Evolutionary conservation across 2,329 filamentous ascomycete genomes (phyloP), one percentile per base, ranked within the genome.

Genomic region (Tetracladium maxilliforme): DNA sequence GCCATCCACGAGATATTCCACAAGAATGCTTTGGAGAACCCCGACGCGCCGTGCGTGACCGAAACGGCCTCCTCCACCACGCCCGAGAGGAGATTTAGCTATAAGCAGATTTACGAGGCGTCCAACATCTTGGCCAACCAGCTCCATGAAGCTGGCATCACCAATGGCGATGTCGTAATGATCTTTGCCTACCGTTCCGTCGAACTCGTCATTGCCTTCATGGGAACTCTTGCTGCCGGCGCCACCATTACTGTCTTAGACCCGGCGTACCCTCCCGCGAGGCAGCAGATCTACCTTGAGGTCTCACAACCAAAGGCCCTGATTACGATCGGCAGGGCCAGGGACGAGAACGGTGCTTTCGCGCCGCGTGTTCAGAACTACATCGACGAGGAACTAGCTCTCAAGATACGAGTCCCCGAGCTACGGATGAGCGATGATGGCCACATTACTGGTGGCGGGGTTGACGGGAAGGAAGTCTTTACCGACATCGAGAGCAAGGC

Each of bases 81-180:
- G 4, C 61, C 72, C 6, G 58, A 72, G 44, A 62, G 80, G 33
- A 54, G 52, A 24, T 94, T 90, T 50, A 87, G 73, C 14, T 95
- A 94, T 49, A 60, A 61, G 35, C 81, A 92, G 42, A 93, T 95
- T 43, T 66, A 84, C 43, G 78, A 93, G 54, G 75, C 77, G 0
- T 78, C 81, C 16, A 92, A 92, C 45, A 61, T 70, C 11, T 49
- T 94, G 6, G 80, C 83, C 13, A 73, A 92, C 51, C 69, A 92
- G 43, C 62, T 94, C 12, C 66, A 78, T 27, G 61, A 75, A 25
- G 63, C 71, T 40, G 84, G 86, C 30, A 61, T 83, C 34, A 61
- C 72, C 30, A 61, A 71, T 37, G 84, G 83, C 7, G 84, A 95
- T 44, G 84, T 93, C 3, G 83, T 93, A 40, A 92, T 93, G 81